phyloP scores from a whole-genome alignment of 352 stramenopile genomes.

The Thraustotheca clavata region DNA sequence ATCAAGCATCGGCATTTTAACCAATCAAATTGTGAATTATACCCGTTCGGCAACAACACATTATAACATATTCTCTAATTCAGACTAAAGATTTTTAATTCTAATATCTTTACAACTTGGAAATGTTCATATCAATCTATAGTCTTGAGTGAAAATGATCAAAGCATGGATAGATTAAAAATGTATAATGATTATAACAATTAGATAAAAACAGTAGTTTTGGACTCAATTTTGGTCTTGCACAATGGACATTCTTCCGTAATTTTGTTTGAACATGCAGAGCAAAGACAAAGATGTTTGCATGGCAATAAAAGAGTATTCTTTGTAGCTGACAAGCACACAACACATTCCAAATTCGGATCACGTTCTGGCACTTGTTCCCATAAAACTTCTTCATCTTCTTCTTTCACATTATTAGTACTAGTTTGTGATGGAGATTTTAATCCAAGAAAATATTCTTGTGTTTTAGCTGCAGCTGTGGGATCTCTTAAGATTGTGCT shows the following conservation, averaged over 20 bases:
- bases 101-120: too few relatives aligned
- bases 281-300: slow-evolving; percentile 71
- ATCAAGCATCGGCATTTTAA: too few relatives aligned
- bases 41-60: too few relatives aligned
- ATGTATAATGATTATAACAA: background rate
- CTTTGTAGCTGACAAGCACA: slow-evolving; percentile 75
- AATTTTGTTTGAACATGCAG: slow-evolving; percentile 57
- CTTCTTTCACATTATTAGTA: background rate
- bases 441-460: slow-evolving; percentile 14
- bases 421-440: background rate
- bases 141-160: too few relatives aligned
- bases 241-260: slow-evolving; percentile 76
- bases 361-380: too few relatives aligned
- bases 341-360: slow-evolving; percentile 38
- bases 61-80: too few relatives aligned
- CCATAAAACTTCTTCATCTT: background rate
- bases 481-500: slow-evolving; percentile 11
- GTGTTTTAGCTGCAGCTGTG: slow-evolving; percentile 4
- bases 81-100: too few relatives aligned
- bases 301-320: slow-evolving; percentile 74
- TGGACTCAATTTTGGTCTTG: slow-evolving; percentile 59
- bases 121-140: too few relatives aligned
- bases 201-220: slow-evolving; percentile 17
- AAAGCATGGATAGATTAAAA: too few relatives aligned
- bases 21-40: too few relatives aligned